A percentile compares a stretch with the other conserved stretches of the same genome.
These are phyloP conservation scores for Isatis lusitanica DNA, from an alignment of 441 rosid genomes.

Conservation along the genomic window DNA sequence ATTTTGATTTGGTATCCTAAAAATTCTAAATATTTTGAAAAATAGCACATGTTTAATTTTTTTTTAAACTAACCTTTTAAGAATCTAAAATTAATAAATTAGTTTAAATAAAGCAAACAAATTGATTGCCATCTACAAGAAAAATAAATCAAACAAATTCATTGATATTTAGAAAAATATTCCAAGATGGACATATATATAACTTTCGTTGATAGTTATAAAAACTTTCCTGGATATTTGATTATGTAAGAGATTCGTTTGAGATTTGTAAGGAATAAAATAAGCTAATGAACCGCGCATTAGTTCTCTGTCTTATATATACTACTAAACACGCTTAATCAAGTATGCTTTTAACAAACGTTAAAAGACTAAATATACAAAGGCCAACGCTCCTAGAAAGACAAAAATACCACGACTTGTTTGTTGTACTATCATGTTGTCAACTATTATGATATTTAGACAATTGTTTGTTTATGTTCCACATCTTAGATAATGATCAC, in stretches of 20 bases:
- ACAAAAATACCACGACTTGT: not conserved
- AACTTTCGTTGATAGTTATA: not conserved
- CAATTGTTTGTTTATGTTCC: not conserved
- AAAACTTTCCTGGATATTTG: not conserved
- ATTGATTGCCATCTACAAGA: too few relatives aligned
- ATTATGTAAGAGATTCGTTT: not conserved
- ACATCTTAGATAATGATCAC: not conserved
- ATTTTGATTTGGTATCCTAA: too few relatives aligned
- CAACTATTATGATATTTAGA: not conserved
- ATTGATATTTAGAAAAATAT: too few relatives aligned
- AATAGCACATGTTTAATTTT: too few relatives aligned
- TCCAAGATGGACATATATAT: too few relatives aligned
- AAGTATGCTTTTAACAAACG: slow-evolving; percentile 8
- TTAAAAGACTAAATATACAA: not conserved
- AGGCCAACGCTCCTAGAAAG: slow-evolving; percentile 5
- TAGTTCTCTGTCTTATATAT: not conserved
- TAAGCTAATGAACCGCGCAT: not conserved
- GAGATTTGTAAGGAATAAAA: not conserved
- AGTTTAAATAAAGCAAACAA: too few relatives aligned
- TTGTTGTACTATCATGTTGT: not conserved
- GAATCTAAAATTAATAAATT: too few relatives aligned
- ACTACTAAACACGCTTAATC: slow-evolving; percentile 5
- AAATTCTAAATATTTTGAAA: too few relatives aligned
- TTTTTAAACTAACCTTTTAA: too few relatives aligned
- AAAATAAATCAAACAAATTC: too few relatives aligned